phyloP scores from a whole-genome alignment of 2,329 filamentous ascomycete genomes.

The Penicillium oxalicum region DNA sequence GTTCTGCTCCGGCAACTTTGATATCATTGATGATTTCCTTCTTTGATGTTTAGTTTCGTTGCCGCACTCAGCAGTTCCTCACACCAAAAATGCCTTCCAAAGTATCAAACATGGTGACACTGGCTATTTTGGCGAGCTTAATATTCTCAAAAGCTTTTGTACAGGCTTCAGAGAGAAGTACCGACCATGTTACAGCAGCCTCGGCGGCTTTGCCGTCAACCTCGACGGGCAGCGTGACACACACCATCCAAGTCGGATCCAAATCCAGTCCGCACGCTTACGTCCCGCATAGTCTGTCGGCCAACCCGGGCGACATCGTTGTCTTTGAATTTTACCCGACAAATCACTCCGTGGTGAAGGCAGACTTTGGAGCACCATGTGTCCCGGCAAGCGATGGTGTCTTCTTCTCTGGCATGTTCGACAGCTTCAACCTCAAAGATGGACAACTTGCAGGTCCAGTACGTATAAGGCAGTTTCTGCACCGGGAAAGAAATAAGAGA shows the following conservation, averaged over 20 bases:
- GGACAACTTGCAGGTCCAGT: conserved; percentile 37
- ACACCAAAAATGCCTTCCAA: neutral
- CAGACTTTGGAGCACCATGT: conserved; percentile 56
- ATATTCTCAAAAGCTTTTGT: no score
- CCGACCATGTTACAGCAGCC: no score
- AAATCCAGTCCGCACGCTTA: conserved; percentile 30
- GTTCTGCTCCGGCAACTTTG: no score
- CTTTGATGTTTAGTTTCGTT: no score
- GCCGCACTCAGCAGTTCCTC: no score
- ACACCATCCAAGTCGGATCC: conserved; percentile 32
- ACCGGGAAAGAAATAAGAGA: no score
- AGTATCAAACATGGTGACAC: no score
- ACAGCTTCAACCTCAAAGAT: conserved; percentile 45
- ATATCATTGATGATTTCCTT: no score
- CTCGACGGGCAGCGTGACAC: conserved; percentile 20
- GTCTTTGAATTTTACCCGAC: conserved; percentile 58
- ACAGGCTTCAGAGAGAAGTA: no score
- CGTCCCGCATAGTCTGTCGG: conserved; percentile 24
- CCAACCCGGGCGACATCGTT: conserved; percentile 28
- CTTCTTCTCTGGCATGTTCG: conserved; percentile 29
- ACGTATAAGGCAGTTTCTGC: neutral
- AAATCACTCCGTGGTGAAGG: conserved; percentile 59
- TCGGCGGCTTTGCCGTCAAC: conserved; percentile 2
- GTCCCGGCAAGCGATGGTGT: conserved; percentile 44
- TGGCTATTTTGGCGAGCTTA: no score